These are phyloP conservation scores for Xanthoceras sorbifolium DNA, from an alignment of 345 rosid species.

Conservation along the genomic window DNA sequence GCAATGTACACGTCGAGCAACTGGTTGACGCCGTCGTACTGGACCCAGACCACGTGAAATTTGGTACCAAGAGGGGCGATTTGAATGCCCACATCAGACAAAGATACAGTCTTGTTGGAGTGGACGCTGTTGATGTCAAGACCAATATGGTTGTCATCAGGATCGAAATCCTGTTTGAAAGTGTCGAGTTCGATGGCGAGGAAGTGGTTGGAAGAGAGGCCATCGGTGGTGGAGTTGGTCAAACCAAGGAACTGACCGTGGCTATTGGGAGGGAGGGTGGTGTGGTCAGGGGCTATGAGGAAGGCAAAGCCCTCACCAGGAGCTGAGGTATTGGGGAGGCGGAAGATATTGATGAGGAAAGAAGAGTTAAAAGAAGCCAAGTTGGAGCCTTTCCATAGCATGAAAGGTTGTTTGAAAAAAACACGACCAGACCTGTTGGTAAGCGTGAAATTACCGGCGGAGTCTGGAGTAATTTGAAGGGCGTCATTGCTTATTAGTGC, in stretches of 20 bases:
- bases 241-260: slow-evolving; percentile 48
- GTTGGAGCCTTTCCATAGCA: slow-evolving; percentile 36
- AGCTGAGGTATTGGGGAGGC: slow-evolving; percentile 7
- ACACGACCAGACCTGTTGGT: slow-evolving; percentile 43
- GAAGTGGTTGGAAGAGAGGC: slow-evolving; percentile 38
- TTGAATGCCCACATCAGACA: slow-evolving; percentile 34
- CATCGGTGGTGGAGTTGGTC: slow-evolving; percentile 54
- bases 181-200: slow-evolving; percentile 65
- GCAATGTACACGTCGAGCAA: slow-evolving; percentile 41
- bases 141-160: slow-evolving; percentile 64
- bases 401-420: slow-evolving; percentile 33
- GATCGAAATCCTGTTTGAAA: slow-evolving; percentile 54
- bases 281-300: slow-evolving; percentile 44
- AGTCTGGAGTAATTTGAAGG: slow-evolving; percentile 57
- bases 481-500: slow-evolving; percentile 46
- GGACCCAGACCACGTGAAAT: slow-evolving; percentile 47
- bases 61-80: slow-evolving; percentile 34
- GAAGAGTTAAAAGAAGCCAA: slow-evolving; percentile 59
- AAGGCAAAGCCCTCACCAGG: slow-evolving; percentile 58
- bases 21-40: slow-evolving; percentile 43
- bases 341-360: slow-evolving; percentile 45
- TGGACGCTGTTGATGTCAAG: slow-evolving; percentile 48
- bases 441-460: slow-evolving; percentile 31
- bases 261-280: slow-evolving; percentile 34
- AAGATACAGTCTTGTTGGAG: slow-evolving; percentile 32